Base-by-base conservation (phyloP, 352 stramenopile species). In the Paralagenidium karlingii region DNA sequence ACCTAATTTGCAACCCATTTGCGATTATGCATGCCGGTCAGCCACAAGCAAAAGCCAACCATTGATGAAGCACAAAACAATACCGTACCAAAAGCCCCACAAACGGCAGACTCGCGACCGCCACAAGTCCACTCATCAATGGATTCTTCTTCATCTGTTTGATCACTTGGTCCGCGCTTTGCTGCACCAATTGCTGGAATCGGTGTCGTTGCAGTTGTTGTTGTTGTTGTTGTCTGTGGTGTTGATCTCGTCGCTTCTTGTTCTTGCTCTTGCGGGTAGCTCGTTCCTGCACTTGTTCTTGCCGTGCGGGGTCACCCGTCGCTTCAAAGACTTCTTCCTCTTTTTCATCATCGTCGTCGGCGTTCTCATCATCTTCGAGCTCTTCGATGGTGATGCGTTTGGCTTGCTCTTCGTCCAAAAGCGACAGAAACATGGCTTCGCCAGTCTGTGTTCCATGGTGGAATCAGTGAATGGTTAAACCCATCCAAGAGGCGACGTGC, bases 301-400 rank as follows among this genome's bases (percentile, higher is more conserved):
- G n/a, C 21, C 25, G n/a, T 20, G 49, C 3, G 25, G 43, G 2
- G 21, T 4, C 7, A 20, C 16, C 10, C 32, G 26, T 13, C 21
- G 55, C 1, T 24, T 57, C 24, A 21, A 25, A 29, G 13, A 28
- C 49, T 13, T 37, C 19, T 20, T 46, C 21, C 19, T 29, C 26
- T 33, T 32, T 15, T 51, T 58, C 7, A 34, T 28, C 8, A 27
- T 33, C 18, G 42, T 38, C 9, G 41, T 38, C 39, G 3, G 25
- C 26, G 3, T 38, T 8, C 27, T 66, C 58, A 1, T 80, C 63
- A 12, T 57, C 49, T 3, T 48, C 15, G 1, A 86, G 40, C 31
- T 88, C 70, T 46, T 88, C 75, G 34, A 88, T 81, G 5, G 68
- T 78, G 41, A 85, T 88, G 1, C 58, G 71, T 41, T 74, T 68